phyloP scores from a whole-genome alignment of 2,329 filamentous ascomycete genomes.

The Ophiocordyceps robertsii region DNA sequence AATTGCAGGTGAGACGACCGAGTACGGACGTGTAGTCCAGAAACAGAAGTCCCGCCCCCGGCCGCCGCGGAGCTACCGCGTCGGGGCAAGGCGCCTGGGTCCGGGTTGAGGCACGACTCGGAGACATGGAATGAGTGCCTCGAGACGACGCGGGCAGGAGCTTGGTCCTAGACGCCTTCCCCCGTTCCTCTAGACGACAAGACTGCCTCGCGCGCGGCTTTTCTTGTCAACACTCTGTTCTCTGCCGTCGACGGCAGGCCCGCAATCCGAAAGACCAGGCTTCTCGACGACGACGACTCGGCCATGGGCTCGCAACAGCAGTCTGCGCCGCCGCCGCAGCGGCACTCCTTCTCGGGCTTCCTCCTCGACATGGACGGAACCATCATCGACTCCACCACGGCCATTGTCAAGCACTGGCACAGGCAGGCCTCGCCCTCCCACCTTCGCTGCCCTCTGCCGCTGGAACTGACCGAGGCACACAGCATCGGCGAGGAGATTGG shows the following conservation, averaged over 20 bases:
- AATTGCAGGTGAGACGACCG: no score
- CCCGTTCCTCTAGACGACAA: no score
- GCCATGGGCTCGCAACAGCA: conserved; percentile 21
- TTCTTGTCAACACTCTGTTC: no score
- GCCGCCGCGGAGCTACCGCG: conserved; percentile 14
- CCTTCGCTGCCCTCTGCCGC: neutral
- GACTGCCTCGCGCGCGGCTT: no score
- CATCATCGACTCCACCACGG: conserved; percentile 68
- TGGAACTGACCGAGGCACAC: neutral
- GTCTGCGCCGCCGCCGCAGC: conserved; percentile 29
- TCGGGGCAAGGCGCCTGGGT: conserved; percentile 1
- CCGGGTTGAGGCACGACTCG: no score
- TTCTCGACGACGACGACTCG: neutral
- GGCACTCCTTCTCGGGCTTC: conserved; percentile 38
- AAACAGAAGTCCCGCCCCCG: conserved; percentile 4
- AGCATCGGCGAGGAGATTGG: conserved; percentile 76
- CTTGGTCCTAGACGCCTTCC: no score
- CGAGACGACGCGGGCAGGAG: no score
- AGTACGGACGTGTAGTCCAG: neutral
- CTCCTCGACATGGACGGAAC: conserved; percentile 73
- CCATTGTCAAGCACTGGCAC: conserved; percentile 68
- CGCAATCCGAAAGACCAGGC: neutral
- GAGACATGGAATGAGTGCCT: no score
- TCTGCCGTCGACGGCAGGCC: no score
- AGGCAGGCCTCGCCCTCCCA: conserved; percentile 29